Evolutionary conservation across 2,329 filamentous ascomycete species (phyloP), one percentile per base, ranked within the genome.

Genomic region (Hypoxylon sp.): DNA sequence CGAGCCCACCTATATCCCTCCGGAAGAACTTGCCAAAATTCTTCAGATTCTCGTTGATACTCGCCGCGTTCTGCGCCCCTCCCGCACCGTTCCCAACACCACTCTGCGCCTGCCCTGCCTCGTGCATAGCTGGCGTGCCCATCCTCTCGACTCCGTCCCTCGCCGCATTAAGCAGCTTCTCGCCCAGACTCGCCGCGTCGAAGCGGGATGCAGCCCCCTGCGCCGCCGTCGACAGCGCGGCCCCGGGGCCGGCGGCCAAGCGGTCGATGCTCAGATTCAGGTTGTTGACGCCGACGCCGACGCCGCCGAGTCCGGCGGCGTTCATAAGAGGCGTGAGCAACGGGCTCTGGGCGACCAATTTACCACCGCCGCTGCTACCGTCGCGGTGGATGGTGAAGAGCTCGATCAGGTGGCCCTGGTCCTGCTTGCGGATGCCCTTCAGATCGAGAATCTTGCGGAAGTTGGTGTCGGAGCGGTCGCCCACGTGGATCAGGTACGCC

Each of bases 1-100:
- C 90, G 67, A 94, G 85, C 2, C 89, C 87, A 28, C 91, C 91
- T 67, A 94, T 89, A 80, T 97, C 94, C 67, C 94, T 84, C 66
- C 91, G 89, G 81, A 98, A 98, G 80, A 98, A 97, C 79, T 97
- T 97, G 22, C 94, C 94, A 79, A 99, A 92, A 76, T 93, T 97
- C 80, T 93, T 94, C 78, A 98, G 76, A 78, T 97, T 97, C 78
- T 97, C 94, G 75, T 97, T 97, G 68, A 97, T 86, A 54, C 91
- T 92, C 6, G 86, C 87, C 72, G 90, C 88, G 15, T 70, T 65
- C 47, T 65, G 56, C 26, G 56, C 87, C 63, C 74, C 87, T 63
- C 74, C 64, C 58, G 53, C 68, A 50, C 30, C 30, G 30, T 32
- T 32, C 6, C 2, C 11, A 32, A 6, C 11, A 32, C 56, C 30